These are phyloP conservation scores for Pseudonectria buxi DNA, from an alignment of 2,329 filamentous ascomycete species.

Conservation along the genomic window DNA sequence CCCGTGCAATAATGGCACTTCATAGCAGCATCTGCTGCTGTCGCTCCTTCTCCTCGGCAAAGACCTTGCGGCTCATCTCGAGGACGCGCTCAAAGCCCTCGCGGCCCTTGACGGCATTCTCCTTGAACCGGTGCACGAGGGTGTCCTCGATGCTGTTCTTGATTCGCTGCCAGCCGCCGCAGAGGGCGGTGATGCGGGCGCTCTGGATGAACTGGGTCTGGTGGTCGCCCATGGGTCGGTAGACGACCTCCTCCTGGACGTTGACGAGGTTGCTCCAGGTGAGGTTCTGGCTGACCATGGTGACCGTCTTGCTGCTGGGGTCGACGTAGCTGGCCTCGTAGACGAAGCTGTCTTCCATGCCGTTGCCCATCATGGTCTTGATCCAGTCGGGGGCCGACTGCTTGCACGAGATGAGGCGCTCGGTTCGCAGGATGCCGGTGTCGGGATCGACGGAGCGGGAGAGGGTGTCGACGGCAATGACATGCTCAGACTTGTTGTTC, in stretches of 20 bases:
- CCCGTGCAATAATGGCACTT: conserved; percentile 11
- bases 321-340: conserved; percentile 97
- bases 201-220: conserved; percentile 82
- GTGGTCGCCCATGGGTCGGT: conserved; percentile 54
- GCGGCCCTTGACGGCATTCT: conserved; percentile 84
- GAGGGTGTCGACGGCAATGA: conserved; percentile 90
- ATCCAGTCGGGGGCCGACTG: conserved; percentile 72
- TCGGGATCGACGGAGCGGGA: conserved; percentile 54
- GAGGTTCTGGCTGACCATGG: conserved; percentile 93
- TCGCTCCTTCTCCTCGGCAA: conserved; percentile 77
- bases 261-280: conserved; percentile 86
- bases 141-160: conserved; percentile 94
- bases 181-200: conserved; percentile 87
- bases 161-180: conserved; percentile 94
- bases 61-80: conserved; percentile 85
- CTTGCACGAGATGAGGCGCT: conserved; percentile 56
- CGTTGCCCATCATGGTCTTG: conserved; percentile 64
- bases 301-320: conserved; percentile 73
- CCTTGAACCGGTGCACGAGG: conserved; percentile 78
- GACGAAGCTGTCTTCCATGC: conserved; percentile 75
- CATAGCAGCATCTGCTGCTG: conserved; percentile 19
- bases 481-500: conserved; percentile 98
- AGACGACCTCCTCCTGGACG: conserved; percentile 88
- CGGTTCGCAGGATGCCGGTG: conserved; percentile 55
- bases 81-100: conserved; percentile 95